Conservation (phyloP, 768 basidiomycete species). For the Boletales sp. region DNA sequence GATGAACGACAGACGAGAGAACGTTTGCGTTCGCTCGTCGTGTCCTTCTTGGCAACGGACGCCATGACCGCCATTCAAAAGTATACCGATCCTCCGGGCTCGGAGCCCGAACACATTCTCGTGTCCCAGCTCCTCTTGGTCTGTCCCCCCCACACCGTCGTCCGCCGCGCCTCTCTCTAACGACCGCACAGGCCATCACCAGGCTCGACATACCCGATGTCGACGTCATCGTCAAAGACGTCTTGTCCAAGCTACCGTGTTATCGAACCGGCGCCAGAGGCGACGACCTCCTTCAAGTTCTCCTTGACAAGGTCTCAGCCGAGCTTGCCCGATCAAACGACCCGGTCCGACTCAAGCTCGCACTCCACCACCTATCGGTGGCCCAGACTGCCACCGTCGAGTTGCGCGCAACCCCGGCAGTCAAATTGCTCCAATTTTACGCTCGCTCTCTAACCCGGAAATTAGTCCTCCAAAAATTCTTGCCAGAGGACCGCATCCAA, state of each 20-base stretch:
- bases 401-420: conserved; percentile 39
- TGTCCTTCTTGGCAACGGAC: conserved; percentile 55
- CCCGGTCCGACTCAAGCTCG: conserved; percentile 30
- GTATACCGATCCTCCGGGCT: conserved; percentile 39
- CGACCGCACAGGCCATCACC: conserved; percentile 43
- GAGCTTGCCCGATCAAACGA: conserved; percentile 30
- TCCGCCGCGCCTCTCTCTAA: too few relatives aligned
- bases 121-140: conserved; percentile 50
- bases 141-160: conserved; percentile 11
- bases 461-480: conserved; percentile 44
- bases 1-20: conserved; percentile 57
- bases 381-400: conserved; percentile 42
- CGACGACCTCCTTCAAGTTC: conserved; percentile 36
- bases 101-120: conserved; percentile 45
- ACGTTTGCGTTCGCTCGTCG: conserved; percentile 53
- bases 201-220: conserved; percentile 40
- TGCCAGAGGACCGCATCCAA: conserved; percentile 39
- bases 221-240: conserved; percentile 47
- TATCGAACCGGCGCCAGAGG: conserved; percentile 37
- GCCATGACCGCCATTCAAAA: conserved; percentile 45
- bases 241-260: conserved; percentile 49
- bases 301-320: conserved; percentile 36
- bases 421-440: conserved; percentile 53
- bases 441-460: conserved; percentile 41
- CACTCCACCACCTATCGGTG: conserved; percentile 46